Base-by-base conservation (phyloP, 2,329 filamentous ascomycete species). In the Trichoderma polysporum region DNA sequence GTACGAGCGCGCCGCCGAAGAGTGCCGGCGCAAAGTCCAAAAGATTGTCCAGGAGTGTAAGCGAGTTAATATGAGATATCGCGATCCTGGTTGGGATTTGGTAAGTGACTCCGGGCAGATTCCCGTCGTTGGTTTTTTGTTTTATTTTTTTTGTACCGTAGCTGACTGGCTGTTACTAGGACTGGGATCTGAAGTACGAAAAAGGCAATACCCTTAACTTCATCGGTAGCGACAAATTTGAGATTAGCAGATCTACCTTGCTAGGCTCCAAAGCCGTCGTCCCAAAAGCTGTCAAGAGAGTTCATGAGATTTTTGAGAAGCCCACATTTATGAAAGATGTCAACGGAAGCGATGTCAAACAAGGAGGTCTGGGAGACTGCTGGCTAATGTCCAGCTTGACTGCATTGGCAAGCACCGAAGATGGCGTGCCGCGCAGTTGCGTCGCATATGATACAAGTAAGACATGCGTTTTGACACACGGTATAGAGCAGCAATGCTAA, bases 371-470 rank as follows among this genome's bases (percentile, higher is more conserved):
- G 41, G 92, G 91, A n/a, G 88, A 94, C 74, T 95, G 92, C 79
- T 94, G 91, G 91, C 86, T 93, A 61, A 89, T 95, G 78, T 90
- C 92, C 7, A 90, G 90, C 25, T 79, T 96, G 31, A 92, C 90
- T 35, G 91, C 91, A 0, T 82, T 96, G 71, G 89, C 89, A 35
- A 93, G 92, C 69, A 90, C 91, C 68, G 81, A 89, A 54, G 88
- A 85, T 1, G 83, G 91, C 15, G 88, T 97, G 63, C 84, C 91
- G 73, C 85, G 87, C 19, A 85, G 92, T 8, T 96, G 92, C 72
- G 90, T 96, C 33, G 90, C 88, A 53, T 88, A 90, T 50, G 87
- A 96, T 71, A 86, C 85, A 10, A 83, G 82, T 82, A 74, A 73
- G 81, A 78, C 27, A 29, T n/a, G 2, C 19, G 15, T 1, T 3